These are phyloP conservation scores for Canavalia ensiformis DNA, from an alignment of 306 rosid genomes.

Conservation along the genomic window DNA sequence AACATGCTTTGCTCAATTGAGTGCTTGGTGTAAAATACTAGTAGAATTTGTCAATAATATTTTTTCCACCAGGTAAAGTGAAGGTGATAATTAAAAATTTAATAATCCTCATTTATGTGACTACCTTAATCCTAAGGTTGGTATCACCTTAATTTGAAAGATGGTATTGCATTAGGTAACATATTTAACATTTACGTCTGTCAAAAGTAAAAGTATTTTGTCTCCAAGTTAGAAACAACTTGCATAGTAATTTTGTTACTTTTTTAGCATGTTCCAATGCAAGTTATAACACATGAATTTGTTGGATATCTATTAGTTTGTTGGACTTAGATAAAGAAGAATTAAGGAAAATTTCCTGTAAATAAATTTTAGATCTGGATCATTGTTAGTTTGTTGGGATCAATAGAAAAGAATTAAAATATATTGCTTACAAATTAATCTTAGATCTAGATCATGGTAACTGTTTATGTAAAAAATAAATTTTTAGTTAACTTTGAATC, in stretches of 20 bases:
- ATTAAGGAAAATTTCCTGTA: too few relatives aligned
- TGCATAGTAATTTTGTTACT: conserved; percentile 18
- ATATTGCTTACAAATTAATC: conserved; percentile 30
- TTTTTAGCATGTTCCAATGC: conserved; percentile 32
- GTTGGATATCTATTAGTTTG: too few relatives aligned
- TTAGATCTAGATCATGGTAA: conserved; percentile 10
- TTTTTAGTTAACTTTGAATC: too few relatives aligned
- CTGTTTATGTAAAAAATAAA: not conserved
- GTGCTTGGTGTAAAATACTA: conserved; percentile 27
- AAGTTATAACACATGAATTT: not conserved
- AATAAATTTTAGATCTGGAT: too few relatives aligned
- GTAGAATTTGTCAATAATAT: conserved; percentile 36
- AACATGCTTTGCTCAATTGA: conserved; percentile 37
- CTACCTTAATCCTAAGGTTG: conserved; percentile 32
- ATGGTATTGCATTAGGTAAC: not conserved
- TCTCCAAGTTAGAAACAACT: conserved; percentile 32
- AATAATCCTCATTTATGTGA: conserved; percentile 7
- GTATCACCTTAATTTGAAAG: not conserved
- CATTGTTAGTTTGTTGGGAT: too few relatives aligned
- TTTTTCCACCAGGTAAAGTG: not conserved
- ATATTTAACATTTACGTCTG: conserved; percentile 27
- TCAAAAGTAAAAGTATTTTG: not conserved
- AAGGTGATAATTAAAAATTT: not conserved
- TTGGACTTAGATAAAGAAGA: too few relatives aligned
- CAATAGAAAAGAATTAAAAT: too few relatives aligned